Percentiles rank a stretch among this genome's conserved stretches.
Evolutionary conservation across 148 eudicot species (phyloP).

Genomic region (Diospyros kaki): DNA sequence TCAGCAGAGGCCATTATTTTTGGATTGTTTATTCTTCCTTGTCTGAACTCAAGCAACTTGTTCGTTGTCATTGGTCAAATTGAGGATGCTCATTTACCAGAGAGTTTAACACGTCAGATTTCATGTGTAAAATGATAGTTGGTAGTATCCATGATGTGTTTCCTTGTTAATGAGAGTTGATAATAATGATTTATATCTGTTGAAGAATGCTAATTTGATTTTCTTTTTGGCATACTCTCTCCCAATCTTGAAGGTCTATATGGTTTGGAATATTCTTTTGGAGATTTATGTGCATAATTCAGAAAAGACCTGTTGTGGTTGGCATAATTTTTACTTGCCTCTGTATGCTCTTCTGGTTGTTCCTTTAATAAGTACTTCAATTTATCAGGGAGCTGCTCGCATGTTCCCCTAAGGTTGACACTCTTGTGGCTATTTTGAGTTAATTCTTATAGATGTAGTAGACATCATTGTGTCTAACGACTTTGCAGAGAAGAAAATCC

Average conservation of each 20-base stretch:
- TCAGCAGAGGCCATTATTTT: constrained; percentile 22
- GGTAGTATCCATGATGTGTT: neutral
- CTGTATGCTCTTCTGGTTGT: neutral
- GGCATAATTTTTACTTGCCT: neutral
- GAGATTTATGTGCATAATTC: neutral
- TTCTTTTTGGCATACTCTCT: neutral
- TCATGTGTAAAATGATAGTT: constrained; percentile 7
- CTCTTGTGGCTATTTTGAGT: neutral
- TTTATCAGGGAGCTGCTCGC: no score
- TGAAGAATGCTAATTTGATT: neutral
- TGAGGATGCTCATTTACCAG: constrained; percentile 7
- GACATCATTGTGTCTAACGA: neutral
- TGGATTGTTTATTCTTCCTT: constrained; percentile 16
- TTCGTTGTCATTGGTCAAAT: neutral
- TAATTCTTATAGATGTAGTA: neutral
- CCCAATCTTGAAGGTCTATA: neutral
- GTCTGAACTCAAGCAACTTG: constrained; percentile 8
- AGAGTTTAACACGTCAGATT: neutral
- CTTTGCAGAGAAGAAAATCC: neutral
- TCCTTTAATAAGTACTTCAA: no score
- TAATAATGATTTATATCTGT: neutral
- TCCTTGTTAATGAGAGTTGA: no score
- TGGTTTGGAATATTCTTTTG: neutral
- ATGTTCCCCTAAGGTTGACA: no score
- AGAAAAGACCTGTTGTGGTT: neutral